These are phyloP conservation scores for Hanseniaspora valbyensis DNA, from an alignment of 805 yeast species.

Conservation along the genomic window DNA sequence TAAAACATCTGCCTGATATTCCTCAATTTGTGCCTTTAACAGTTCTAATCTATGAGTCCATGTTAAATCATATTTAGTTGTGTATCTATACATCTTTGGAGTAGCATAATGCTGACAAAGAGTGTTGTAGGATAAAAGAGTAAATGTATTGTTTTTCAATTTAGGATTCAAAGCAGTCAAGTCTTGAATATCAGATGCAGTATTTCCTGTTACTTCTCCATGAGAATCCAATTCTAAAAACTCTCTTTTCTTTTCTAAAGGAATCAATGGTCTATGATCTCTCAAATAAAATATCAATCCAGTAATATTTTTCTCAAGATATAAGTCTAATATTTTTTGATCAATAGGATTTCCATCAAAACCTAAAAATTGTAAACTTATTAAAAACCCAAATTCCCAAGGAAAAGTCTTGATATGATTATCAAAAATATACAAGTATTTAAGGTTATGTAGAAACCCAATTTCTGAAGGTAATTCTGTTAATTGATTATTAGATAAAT, in stretches of 20 bases:
- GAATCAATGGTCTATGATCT: constrained; percentile 63
- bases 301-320: constrained; percentile 74
- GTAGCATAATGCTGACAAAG: constrained; percentile 95
- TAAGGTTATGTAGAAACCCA: constrained; percentile 69
- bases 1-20: constrained; percentile 59
- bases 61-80: constrained; percentile 93
- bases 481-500: constrained; percentile 67
- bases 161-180: constrained; percentile 21
- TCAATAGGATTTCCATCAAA: constrained; percentile 87
- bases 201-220: constrained; percentile 41
- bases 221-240: constrained; percentile 75
- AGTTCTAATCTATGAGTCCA: constrained; percentile 83
- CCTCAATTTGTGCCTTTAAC: constrained; percentile 60
- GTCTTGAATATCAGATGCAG: constrained; percentile 26
- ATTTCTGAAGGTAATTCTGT: constrained; percentile 69
- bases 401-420: constrained; percentile 71
- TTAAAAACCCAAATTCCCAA: constrained; percentile 70
- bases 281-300: constrained; percentile 71
- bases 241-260: constrained; percentile 61
- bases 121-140: constrained; percentile 78
- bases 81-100: constrained; percentile 78
- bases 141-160: constrained; percentile 41
- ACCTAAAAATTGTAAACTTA: constrained; percentile 77
- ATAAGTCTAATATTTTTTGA: constrained; percentile 46
- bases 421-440: constrained; percentile 78